phyloP scores from a whole-genome alignment of 2,329 filamentous ascomycete genomes.

The Cercospora beticola region DNA sequence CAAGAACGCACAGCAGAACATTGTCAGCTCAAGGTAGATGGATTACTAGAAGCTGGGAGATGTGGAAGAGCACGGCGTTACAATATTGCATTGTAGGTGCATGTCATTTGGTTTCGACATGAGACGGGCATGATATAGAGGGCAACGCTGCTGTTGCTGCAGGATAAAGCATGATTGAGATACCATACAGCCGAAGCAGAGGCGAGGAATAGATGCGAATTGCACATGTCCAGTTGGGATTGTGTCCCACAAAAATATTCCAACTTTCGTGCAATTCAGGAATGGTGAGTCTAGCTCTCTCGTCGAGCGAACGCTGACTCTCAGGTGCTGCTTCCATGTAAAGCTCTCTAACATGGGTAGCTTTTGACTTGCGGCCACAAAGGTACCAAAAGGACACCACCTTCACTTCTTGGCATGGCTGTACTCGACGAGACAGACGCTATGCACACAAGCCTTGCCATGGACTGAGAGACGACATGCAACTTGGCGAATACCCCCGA shows the following conservation, averaged over 20 bases:
- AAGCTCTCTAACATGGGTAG: not conserved
- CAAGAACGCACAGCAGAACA: slow-evolving; percentile 16
- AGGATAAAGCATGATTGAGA: not conserved
- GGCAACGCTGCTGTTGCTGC: not conserved
- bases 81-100: not conserved
- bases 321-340: too few species aligned
- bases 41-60: not conserved
- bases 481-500: too few species aligned
- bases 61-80: not conserved
- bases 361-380: not conserved
- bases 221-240: not conserved
- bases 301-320: not conserved
- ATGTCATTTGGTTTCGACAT: not conserved
- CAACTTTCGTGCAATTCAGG: not conserved
- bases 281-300: not conserved
- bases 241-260: not conserved
- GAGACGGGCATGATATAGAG: not conserved
- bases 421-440: too few species aligned
- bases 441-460: too few species aligned
- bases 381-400: not conserved
- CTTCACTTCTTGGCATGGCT: too few species aligned
- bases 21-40: slow-evolving; percentile 11
- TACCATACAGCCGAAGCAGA: slow-evolving; percentile 3
- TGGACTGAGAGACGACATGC: too few species aligned
- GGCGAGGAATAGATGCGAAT: slow-evolving; percentile 1